These are phyloP conservation scores for Naganishia randhawae DNA, from an alignment of 768 basidiomycete genomes.

Conservation along the genomic window DNA sequence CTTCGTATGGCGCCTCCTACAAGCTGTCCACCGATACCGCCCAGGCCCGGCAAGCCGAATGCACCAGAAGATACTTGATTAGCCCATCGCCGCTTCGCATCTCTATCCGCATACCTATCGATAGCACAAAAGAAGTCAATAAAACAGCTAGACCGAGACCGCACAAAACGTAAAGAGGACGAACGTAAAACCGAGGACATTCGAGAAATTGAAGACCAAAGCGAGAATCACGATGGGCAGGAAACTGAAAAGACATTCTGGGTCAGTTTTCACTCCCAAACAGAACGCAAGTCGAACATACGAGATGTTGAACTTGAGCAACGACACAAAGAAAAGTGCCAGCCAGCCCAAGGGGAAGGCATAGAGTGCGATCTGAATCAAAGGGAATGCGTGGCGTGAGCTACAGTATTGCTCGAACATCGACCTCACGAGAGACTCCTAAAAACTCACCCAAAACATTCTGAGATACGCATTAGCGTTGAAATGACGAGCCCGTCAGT, in stretches of 20 bases:
- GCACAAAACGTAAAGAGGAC: constrained; percentile 50
- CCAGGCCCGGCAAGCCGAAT: constrained; percentile 61
- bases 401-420: constrained; percentile 30
- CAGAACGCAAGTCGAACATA: constrained; percentile 53
- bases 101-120: constrained; percentile 57
- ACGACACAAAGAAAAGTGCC: constrained; percentile 76
- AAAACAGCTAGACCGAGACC: background rate
- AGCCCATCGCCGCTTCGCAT: constrained; percentile 90
- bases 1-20: constrained; percentile 77
- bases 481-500: background rate
- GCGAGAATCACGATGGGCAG: constrained; percentile 91
- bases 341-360: constrained; percentile 84
- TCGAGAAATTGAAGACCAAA: constrained; percentile 91
- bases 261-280: background rate
- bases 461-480: constrained; percentile 52
- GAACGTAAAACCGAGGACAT: constrained; percentile 96
- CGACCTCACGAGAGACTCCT: constrained; percentile 32
- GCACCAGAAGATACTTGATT: constrained; percentile 67
- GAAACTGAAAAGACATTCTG: constrained; percentile 58
- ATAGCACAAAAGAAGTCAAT: background rate
- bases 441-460: constrained; percentile 79
- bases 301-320: constrained; percentile 84
- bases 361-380: constrained; percentile 73
- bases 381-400: background rate
- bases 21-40: constrained; percentile 76